Percentiles rank a stretch among this genome's conserved stretches.
Conservation (phyloP, 371 early-diverging fungal species). For the Syncephalastrum monosporum region DNA sequence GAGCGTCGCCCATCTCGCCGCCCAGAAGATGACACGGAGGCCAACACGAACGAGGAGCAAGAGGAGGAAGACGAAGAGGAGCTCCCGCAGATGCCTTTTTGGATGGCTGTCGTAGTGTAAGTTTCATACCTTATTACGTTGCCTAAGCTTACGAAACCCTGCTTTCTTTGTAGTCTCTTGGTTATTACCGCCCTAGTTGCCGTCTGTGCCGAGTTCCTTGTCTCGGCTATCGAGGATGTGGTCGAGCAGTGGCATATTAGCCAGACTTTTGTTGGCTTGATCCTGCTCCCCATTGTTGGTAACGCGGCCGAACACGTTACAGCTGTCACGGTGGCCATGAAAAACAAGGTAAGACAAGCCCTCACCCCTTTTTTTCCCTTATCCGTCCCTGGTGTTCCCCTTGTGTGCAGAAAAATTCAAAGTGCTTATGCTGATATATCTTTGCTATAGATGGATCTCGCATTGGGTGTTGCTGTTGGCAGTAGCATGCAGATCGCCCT, state of each 20-base stretch:
- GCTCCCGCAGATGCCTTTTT: conserved; percentile 50
- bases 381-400: too few species aligned
- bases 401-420: neutral
- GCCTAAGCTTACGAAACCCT: neutral
- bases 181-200: conserved; percentile 62
- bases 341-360: conserved; percentile 60
- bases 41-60: conserved; percentile 4
- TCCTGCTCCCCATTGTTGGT: conserved; percentile 85
- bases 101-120: conserved; percentile 48
- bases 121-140: conserved; percentile 1
- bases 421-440: neutral
- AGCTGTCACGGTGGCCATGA: conserved; percentile 78
- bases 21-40: neutral
- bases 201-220: conserved; percentile 80
- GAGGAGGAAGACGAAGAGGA: conserved; percentile 46
- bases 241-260: conserved; percentile 61
- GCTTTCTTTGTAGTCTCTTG: conserved; percentile 25
- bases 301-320: conserved; percentile 83
- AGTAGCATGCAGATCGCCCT: conserved; percentile 92
- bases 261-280: conserved; percentile 82
- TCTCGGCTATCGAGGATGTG: conserved; percentile 76
- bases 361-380: neutral
- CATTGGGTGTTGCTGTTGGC: conserved; percentile 84
- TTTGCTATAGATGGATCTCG: conserved; percentile 70
- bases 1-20: too few species aligned